Base-by-base conservation (phyloP, 257 asterid genomes). In the Parsonsia alboflavescens region DNA sequence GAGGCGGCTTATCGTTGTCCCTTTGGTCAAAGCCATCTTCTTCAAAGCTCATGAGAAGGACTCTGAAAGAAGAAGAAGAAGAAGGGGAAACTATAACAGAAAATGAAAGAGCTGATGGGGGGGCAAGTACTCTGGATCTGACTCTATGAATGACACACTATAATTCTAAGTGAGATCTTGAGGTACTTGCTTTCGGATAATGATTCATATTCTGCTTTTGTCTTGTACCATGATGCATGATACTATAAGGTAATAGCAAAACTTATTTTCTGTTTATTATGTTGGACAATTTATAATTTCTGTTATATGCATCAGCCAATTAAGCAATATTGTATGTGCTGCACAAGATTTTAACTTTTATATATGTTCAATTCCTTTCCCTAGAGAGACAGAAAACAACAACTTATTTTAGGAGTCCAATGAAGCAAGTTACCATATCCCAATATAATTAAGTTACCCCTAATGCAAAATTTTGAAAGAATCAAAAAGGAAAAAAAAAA, bases 91-190 rank as follows among this genome's bases (percentile, higher is more conserved):
- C 17, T 6, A 49, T 50, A 46, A 73, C 66, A 69, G 82, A 82
- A 65, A 84, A 73, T 70, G 87, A 74, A 66, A 85, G 39, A 33
- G 39, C 75, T 62, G n/a, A n/a, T n/a, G 84, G 82, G 81, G 80
- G 86, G 86, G 84, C 84, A 80, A 92, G 97, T 92, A 89, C 96
- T 87, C 93, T 92, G 68, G 96, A 90, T 92, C 97, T 92, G 91
- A 92, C 96, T 92, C 89, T 92, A 81, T 92, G 97, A 90, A 90
- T 92, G 86, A 65, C 54, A 68, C n/a, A 16, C 3, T 50, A 15
- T 50, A 39, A 85, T 90, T 92, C 96, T 90, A 84, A 92, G 97
- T 90, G 96, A 80, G 87, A 83, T 78, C 83, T 75, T 78, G 85
- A 83, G 85, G 87, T 83, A 83, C 87, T 83, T 81, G 83, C 80